Percentiles rank a stretch among this genome's conserved stretches.
Evolutionary conservation across 2,329 filamentous ascomycete species (phyloP).

Genomic region (Penicillium hordei): DNA sequence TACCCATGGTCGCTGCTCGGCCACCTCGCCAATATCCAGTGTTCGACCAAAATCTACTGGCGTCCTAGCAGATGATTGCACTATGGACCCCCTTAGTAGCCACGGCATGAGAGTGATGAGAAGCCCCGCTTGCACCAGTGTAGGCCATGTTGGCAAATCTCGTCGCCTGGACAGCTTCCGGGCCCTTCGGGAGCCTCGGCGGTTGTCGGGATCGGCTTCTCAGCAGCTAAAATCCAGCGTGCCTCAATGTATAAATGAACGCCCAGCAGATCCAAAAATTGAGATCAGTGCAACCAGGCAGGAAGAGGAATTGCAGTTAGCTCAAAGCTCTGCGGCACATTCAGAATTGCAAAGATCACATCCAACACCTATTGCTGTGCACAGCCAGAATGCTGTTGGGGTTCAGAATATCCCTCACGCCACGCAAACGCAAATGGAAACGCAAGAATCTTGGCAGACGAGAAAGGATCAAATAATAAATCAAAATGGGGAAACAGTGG

Average conservation of each 20-base stretch:
- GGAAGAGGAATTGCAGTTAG: neutral
- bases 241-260: neutral
- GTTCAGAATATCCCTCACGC: neutral
- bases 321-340: neutral
- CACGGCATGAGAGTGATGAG: neutral
- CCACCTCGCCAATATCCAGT: neutral
- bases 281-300: neutral
- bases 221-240: neutral
- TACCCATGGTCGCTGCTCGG: neutral
- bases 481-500: neutral
- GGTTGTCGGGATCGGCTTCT: neutral
- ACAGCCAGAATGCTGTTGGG: neutral
- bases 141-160: neutral
- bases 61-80: slow-evolving; percentile 1
- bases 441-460: too few relatives aligned
- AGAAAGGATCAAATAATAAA: neutral
- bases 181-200: neutral
- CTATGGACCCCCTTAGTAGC: neutral
- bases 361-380: neutral
- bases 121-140: neutral
- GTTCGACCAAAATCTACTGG: slow-evolving; percentile 1
- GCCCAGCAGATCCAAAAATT: neutral
- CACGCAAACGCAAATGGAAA: neutral
- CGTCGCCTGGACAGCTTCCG: slow-evolving; percentile 2
- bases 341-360: neutral